Conservation (phyloP, 2,329 filamentous ascomycete species). For the Phyllosticta citrichinensis region DNA sequence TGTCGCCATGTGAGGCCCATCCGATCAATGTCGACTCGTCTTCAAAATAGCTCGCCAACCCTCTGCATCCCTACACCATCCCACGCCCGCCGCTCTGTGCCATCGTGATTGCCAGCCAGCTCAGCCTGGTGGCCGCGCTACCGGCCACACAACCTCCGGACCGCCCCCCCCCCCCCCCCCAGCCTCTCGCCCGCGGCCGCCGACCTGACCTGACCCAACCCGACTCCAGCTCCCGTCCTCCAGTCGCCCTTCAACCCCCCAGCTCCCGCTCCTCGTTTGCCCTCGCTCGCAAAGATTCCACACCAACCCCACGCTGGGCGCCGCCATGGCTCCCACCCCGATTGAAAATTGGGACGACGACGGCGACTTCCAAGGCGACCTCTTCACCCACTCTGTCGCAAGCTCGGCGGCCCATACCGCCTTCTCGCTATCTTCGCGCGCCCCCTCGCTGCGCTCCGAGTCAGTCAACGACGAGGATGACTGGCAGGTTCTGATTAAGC, state of each 20-base stretch:
- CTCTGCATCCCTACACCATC: background rate
- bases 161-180: background rate
- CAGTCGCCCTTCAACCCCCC: conserved; percentile 13
- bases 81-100: background rate
- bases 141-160: background rate
- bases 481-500: conserved; percentile 74
- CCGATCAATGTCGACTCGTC: background rate
- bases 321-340: conserved; percentile 39
- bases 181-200: conserved; percentile 6
- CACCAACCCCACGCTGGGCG: conserved; percentile 21
- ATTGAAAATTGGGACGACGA: conserved; percentile 60
- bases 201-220: too few species aligned
- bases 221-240: conserved; percentile 6
- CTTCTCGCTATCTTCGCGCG: conserved; percentile 60
- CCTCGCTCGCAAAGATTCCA: conserved; percentile 15
- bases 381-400: conserved; percentile 60
- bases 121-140: background rate
- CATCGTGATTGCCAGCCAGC: background rate
- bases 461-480: conserved; percentile 70
- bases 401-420: conserved; percentile 48
- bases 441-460: conserved; percentile 79
- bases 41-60: too few species aligned
- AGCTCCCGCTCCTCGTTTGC: conserved; percentile 10
- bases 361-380: conserved; percentile 51
- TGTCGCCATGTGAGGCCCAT: background rate